phyloP scores from a whole-genome alignment of 305 asterid genomes.

The Solanum hybrid region DNA sequence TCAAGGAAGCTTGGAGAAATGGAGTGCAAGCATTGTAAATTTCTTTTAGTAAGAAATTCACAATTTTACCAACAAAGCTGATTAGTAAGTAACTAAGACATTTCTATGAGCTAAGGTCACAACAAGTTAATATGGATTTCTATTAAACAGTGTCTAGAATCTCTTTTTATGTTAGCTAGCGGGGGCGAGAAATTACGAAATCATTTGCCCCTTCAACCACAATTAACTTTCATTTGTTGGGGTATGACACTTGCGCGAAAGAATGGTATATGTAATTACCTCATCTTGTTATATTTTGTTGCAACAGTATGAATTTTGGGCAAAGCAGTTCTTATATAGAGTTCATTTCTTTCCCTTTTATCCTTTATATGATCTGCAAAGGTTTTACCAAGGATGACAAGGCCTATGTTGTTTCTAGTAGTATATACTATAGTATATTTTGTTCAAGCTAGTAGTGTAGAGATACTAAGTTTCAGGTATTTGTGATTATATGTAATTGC shows the following conservation, averaged over 20 bases:
- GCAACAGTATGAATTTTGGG: neutral
- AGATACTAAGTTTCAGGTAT: neutral
- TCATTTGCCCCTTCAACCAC: neutral
- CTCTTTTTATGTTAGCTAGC: neutral
- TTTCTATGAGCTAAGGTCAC: neutral
- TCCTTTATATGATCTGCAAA: neutral
- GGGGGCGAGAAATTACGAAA: neutral
- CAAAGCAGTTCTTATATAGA: neutral
- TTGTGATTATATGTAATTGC: neutral
- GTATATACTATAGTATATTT: neutral
- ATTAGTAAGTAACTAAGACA: neutral
- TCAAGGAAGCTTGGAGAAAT: neutral
- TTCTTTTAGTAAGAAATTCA: neutral
- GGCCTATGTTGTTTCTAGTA: neutral
- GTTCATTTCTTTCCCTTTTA: neutral
- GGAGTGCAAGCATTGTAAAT: neutral
- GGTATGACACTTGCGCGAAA: neutral
- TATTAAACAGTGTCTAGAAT: neutral
- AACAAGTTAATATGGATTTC: neutral
- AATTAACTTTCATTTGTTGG: neutral
- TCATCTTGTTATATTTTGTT: neutral
- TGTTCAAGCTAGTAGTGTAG: neutral
- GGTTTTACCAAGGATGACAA: neutral
- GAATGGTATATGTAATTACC: neutral
- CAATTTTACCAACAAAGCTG: neutral